Percentiles rank a stretch among this genome's conserved stretches.
These are phyloP conservation scores for Penicillium steckii DNA, from an alignment of 495 filamentous ascomycete species.

Conservation along the genomic window DNA sequence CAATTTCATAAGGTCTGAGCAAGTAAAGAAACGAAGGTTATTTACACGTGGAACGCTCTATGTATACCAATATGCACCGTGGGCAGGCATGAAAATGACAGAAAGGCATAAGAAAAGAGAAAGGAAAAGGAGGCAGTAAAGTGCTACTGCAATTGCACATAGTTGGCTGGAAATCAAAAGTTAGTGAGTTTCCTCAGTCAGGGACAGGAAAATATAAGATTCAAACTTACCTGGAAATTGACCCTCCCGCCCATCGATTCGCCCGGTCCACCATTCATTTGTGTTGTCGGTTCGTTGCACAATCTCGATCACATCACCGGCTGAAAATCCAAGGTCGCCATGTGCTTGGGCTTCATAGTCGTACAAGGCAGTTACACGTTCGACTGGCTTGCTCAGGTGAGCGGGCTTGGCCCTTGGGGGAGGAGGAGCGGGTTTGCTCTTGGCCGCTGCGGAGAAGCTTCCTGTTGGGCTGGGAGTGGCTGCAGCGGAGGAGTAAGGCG, in stretches of 20 bases:
- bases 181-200: conserved; percentile 7
- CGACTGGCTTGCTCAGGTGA: conserved; percentile 63
- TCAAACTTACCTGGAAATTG: conserved; percentile 85
- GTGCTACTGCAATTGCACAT: conserved; percentile 44
- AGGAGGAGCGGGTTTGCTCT: conserved; percentile 84
- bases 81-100: conserved; percentile 1
- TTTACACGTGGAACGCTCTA: conserved; percentile 33
- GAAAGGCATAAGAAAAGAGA: conserved; percentile 2
- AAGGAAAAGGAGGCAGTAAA: background rate
- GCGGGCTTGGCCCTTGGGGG: conserved; percentile 90
- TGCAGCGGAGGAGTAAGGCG: conserved; percentile 57
- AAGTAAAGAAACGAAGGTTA: conserved; percentile 20
- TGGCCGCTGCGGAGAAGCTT: conserved; percentile 64
- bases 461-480: conserved; percentile 45
- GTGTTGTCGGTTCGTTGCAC: conserved; percentile 74
- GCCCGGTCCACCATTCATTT: conserved; percentile 97
- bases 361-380: conserved; percentile 83
- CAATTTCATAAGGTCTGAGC: conserved; percentile 8
- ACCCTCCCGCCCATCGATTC: conserved; percentile 70
- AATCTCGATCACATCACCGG: conserved; percentile 92
- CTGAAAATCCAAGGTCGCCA: conserved; percentile 86
- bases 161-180: conserved; percentile 36
- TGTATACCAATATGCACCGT: conserved; percentile 26
- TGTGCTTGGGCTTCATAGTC: conserved; percentile 97
- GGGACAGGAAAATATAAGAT: background rate